phyloP scores from a whole-genome alignment of 768 basidiomycete genomes.

The Mycena pura region DNA sequence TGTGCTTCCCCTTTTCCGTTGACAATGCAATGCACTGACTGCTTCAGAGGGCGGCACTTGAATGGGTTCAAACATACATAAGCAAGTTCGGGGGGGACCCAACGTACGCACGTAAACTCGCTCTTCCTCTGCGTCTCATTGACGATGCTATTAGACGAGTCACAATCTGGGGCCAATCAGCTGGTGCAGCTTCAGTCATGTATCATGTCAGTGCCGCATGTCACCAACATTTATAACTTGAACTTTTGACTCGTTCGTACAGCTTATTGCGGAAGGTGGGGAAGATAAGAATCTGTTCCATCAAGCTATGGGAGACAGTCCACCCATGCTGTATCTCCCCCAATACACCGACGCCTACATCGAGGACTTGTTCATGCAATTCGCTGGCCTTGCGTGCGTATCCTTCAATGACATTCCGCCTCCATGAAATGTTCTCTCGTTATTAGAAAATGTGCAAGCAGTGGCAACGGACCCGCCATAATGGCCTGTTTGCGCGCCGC shows the following conservation, averaged over 20 bases:
- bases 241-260: no score
- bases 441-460: no score
- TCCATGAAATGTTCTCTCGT: no score
- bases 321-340: conserved; percentile 45
- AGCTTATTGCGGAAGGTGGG: conserved; percentile 46
- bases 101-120: no score
- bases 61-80: conserved; percentile 48
- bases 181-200: conserved; percentile 52
- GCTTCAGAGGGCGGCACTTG: conserved; percentile 41
- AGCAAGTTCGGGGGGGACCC: conserved; percentile 46
- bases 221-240: no score
- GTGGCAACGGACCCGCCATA: conserved; percentile 1
- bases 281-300: conserved; percentile 42
- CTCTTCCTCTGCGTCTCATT: no score
- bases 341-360: conserved; percentile 41
- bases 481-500: conserved; percentile 44
- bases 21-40: neutral
- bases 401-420: no score
- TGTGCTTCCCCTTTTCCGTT: neutral
- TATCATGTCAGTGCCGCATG: no score
- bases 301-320: conserved; percentile 52
- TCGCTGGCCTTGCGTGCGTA: conserved; percentile 45
- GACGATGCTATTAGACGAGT: conserved; percentile 38
- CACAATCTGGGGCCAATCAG: conserved; percentile 51
- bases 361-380: conserved; percentile 43